Evolutionary conservation across 2,329 filamentous ascomycete species (phyloP), one percentile per base, ranked within the genome.

Genomic region (Colletotrichum tofieldiae): DNA sequence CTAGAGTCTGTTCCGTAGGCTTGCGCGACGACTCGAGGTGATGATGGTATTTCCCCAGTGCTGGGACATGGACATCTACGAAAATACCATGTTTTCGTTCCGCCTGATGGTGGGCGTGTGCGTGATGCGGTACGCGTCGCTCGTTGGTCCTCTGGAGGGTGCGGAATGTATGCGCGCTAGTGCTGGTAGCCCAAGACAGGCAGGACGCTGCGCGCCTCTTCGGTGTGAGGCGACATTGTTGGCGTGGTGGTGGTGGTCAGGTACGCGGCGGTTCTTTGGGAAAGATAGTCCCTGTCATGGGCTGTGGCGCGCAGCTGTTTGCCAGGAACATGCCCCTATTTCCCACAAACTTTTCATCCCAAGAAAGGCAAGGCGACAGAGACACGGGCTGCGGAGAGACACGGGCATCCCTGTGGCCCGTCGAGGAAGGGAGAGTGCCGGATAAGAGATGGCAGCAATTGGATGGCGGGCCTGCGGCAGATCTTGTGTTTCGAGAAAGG

Each of bases 401-500:
- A 71, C 47, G 52, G 52, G 16, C 51, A 62, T 64, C 51, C 51
- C 35, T 68, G 58, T 23, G 51, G 45, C n/a, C 26, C 14, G 9
- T 55, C 5, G 11, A 32, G 20, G 8, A 37, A 67, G 23, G 56
- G 55, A 47, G 58, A 18, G 43, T 67, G 64, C 56, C 49, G 47
- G 35, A 45, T 14, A 51, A n/a, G 35, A 61, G 35, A 45, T 47
- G 35, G 45, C 29, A 68, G 51, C 51, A 69, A n/a, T 39, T n/a
- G 41, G 29, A 52, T 39, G 35, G 58, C 56, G 65, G 65, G 69
- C 56, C 59, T 68, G 69, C 69, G 52, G 65, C 65, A 64, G 69
- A 72, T 69, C 58, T 64, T 45, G 65, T 65, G 70, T 72, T 72
- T 72, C 65, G 70, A 70, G 54, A 72, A 63, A 58, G 58, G 35